Evolutionary conservation across 306 rosid species (phyloP).

Genomic region (Leucaena leucocephala): DNA sequence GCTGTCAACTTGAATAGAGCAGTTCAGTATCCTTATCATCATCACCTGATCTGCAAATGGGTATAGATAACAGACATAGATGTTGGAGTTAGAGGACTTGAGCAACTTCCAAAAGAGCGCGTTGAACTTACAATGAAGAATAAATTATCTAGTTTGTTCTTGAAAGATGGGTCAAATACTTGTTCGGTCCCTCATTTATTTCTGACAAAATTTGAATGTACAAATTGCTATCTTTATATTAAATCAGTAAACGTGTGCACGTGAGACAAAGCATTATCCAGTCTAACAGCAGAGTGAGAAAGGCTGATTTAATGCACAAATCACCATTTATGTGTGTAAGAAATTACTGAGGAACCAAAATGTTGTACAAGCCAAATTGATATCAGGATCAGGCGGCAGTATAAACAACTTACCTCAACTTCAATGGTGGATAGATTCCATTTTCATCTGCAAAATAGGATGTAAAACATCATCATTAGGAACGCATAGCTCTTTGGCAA

Average conservation of each 20-base stretch:
- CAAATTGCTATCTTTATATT: too few species aligned
- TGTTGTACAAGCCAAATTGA: slow-evolving; percentile 8
- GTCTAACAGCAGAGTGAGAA: background rate
- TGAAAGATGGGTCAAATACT: too few species aligned
- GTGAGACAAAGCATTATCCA: background rate
- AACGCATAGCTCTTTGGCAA: background rate
- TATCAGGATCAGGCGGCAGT: background rate
- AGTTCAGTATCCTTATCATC: slow-evolving; percentile 28
- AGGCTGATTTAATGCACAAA: too few species aligned
- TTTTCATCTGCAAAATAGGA: slow-evolving; percentile 60
- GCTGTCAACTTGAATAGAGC: slow-evolving; percentile 14
- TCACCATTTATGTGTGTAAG: background rate
- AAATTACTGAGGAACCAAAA: background rate
- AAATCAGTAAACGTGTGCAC: too few species aligned
- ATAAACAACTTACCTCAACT: slow-evolving; percentile 44
- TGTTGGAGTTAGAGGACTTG: slow-evolving; percentile 30
- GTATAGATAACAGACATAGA: slow-evolving; percentile 22
- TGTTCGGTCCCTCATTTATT: too few species aligned
- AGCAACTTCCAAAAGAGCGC: background rate
- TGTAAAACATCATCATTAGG: slow-evolving; percentile 17
- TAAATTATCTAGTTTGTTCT: background rate
- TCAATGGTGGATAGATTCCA: slow-evolving; percentile 60
- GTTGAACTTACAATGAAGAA: background rate
- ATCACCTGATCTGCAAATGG: slow-evolving; percentile 75
- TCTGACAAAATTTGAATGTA: too few species aligned